Conservation (phyloP, 768 basidiomycete species). For the Crucibulum laeve region DNA sequence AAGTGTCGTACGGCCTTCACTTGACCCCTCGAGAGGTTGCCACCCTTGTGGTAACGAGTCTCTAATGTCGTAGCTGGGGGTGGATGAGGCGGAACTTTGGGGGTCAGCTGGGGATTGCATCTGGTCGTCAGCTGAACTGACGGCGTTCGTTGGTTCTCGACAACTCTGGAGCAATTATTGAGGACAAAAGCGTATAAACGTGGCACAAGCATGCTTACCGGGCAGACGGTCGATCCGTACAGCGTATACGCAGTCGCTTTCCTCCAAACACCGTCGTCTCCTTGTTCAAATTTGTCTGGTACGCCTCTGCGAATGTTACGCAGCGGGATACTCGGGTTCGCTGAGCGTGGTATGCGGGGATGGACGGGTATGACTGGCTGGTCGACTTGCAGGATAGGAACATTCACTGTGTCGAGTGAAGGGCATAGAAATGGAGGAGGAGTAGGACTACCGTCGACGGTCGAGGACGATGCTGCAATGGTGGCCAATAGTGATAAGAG, state of each 20-base stretch:
- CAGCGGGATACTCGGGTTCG: neutral
- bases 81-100: slow-evolving; percentile 12
- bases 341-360: slow-evolving; percentile 5
- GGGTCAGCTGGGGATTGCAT: slow-evolving; percentile 17
- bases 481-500: slow-evolving; percentile 55
- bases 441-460: slow-evolving; percentile 43
- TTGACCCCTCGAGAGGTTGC: slow-evolving; percentile 21
- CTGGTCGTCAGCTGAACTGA: slow-evolving; percentile 26
- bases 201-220: slow-evolving; percentile 31
- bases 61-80: slow-evolving; percentile 23
- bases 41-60: slow-evolving; percentile 53
- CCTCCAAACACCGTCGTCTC: slow-evolving; percentile 55
- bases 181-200: neutral
- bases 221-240: slow-evolving; percentile 66
- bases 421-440: slow-evolving; percentile 66
- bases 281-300: slow-evolving; percentile 52
- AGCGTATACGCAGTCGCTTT: slow-evolving; percentile 52
- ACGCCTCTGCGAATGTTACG: slow-evolving; percentile 22
- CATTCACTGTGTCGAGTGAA: slow-evolving; percentile 23
- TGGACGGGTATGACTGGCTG: slow-evolving; percentile 2
- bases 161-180: slow-evolving; percentile 14
- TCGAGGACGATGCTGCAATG: slow-evolving; percentile 42
- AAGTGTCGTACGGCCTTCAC: slow-evolving; percentile 33
- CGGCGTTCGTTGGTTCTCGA: slow-evolving; percentile 19
- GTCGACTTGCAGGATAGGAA: neutral